Evolutionary conservation across 1,139 yeast species (phyloP), one percentile per base, ranked within the genome.

Genomic region (Suhomyces bribrorum): DNA sequence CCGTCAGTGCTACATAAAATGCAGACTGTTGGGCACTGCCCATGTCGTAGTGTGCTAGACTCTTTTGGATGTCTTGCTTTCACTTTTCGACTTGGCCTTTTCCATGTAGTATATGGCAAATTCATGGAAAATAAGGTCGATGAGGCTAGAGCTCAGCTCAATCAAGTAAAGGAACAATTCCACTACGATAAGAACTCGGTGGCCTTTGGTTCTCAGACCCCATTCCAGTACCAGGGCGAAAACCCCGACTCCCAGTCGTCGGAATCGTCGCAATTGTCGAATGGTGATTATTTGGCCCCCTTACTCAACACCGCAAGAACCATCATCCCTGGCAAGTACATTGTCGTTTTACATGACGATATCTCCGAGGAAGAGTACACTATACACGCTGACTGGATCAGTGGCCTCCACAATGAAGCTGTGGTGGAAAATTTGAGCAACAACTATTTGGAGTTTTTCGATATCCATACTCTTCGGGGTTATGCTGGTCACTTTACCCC

Each of bases 331-430:
- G 41, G 61, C 39, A 62, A 55, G 38, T 69, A 66, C 44, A 61
- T 69, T 30, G 57, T 68, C 32, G 68, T 69, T 16, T 62, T 65
- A 41, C 61, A 68, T 15, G 63, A 63, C 13, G 62, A 52, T 14
- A 51, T 57, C 30, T 40, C 53, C 4, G 48, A 47, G 7, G 44
- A 52, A 4, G 60, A 54, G 29, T 38, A 50, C 12, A 20, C 40
- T 5, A 27, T 4, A 42, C 45, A 35, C 41, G 37, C 30, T 32
- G 35, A 26, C 31, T 41, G 28, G 36, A 16, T 39, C 26, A 22
- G 20, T 14, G 17, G 18, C 4, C 28, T 38, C 32, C 37, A 32
- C 23, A 12, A 25, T 6, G 34, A 32, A 11, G 14, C 24, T 11
- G 31, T 36, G 18, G n/a, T n/a, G n/a, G n/a, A n/a, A n/a, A n/a